These are phyloP conservation scores for Chaetoscypha palmicola DNA, from an alignment of 2,329 filamentous ascomycete species.

Conservation along the genomic window DNA sequence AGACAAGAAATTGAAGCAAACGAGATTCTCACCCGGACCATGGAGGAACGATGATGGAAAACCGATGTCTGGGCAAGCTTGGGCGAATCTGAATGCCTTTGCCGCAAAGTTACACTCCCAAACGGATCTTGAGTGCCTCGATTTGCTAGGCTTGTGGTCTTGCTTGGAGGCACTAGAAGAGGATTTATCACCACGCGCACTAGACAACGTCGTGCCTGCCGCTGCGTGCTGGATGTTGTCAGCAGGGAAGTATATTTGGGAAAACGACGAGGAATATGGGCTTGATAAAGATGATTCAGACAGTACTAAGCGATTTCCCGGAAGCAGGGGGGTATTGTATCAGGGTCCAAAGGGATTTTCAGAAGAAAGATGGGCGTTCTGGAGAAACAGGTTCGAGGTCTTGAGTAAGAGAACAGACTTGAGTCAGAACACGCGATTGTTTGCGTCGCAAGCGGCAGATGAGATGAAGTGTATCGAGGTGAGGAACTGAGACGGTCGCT, in stretches of 20 bases:
- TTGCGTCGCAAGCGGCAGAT: constrained; percentile 3
- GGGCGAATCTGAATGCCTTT: constrained; percentile 6
- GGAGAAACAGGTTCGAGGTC: constrained; percentile 1
- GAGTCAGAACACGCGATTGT: constrained; percentile 2
- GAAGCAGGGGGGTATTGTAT: constrained; percentile 4
- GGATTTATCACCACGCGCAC: neutral
- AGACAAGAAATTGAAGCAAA: neutral
- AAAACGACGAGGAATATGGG: neutral
- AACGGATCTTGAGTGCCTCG: neutral
- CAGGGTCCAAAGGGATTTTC: constrained; percentile 4
- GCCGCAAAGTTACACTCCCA: constrained; percentile 4
- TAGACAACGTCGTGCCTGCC: constrained; percentile 5
- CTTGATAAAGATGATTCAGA: neutral
- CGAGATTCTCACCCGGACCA: neutral
- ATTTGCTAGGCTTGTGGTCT: neutral
- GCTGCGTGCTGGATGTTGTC: constrained; percentile 7
- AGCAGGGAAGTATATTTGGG: constrained; percentile 3
- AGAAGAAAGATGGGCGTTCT: constrained; percentile 7
- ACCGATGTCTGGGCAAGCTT: neutral
- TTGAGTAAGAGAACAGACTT: constrained; percentile 1
- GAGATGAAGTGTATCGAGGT: constrained; percentile 4
- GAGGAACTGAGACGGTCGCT: neutral
- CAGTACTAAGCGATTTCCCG: neutral
- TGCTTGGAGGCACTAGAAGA: constrained; percentile 4
- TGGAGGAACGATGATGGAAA: constrained; percentile 1